Evolutionary conservation across 2,329 filamentous ascomycete genomes (phyloP), one percentile per base, ranked within the genome.

Genomic region (Magnaporthiopsis incrustans): DNA sequence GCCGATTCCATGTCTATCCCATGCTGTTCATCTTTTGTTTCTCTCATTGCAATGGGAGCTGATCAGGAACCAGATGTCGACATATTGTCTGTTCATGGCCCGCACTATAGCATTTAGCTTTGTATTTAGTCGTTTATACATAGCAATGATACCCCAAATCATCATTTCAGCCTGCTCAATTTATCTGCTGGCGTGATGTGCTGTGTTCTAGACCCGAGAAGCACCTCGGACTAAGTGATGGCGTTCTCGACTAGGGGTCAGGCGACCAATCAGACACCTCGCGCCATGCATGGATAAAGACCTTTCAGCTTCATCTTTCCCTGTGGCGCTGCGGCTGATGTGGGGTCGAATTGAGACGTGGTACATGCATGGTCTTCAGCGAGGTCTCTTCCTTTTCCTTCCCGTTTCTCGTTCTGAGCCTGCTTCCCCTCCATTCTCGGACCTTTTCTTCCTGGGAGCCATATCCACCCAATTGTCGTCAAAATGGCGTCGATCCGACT

Each of bases 401-500:
- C 26, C 11, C 3, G 30, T 25, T 35, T 30, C 59, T 25, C 30
- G 15, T 22, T 22, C 8, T 11, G 27, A 30, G 10, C 32, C 22
- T 18, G n/a, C 4, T 26, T 7, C 33, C 32, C 12, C n/a, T 35
- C 22, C 25, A 12, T 4, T 44, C 38, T 25, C n/a, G 4, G n/a
- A 15, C n/a, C 10, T 35, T 25, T 32, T 25, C 12, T 18, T 60
- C 32, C 18, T 4, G 2, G 15, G 10, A 15, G 7, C 15, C 33
- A 10, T 33, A 30, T 5, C 11, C 25, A 12, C 5, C 60, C 4
- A 7, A 8, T 22, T 8, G 11, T 33, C 25, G 7, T 11, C 26
- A n/a, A 50, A 30, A 26, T 44, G 26, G n/a, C 68, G 33, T 35
- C 33, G 12, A 65, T 68, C 58, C 57, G 65, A 11, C 65, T 65